A percentile compares a stretch with the other conserved stretches of the same genome.
phyloP scores from a whole-genome alignment of 2,329 filamentous ascomycete species.

The Nannizzia gypsea region DNA sequence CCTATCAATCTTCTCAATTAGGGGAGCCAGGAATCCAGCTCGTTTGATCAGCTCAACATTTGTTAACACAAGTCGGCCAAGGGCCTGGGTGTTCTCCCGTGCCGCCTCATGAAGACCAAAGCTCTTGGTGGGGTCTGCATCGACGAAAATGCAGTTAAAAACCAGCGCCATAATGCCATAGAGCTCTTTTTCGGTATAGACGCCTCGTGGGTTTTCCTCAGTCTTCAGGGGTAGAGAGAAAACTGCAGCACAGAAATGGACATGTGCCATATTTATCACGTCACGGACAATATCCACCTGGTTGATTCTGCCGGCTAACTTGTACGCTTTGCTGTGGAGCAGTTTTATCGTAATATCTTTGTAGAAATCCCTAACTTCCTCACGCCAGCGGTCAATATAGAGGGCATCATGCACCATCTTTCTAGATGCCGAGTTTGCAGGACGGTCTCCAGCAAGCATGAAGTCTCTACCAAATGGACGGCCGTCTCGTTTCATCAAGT shows the following conservation, averaged over 20 bases:
- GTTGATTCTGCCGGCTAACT: slow-evolving; percentile 29
- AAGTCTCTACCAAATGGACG: slow-evolving; percentile 16
- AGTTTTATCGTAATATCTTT: slow-evolving; percentile 14
- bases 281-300: slow-evolving; percentile 20
- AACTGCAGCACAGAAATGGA: slow-evolving; percentile 18
- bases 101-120: slow-evolving; percentile 37
- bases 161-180: slow-evolving; percentile 39
- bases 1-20: slow-evolving; percentile 22
- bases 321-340: slow-evolving; percentile 29
- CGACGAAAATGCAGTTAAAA: slow-evolving; percentile 38
- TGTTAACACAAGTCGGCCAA: slow-evolving; percentile 31
- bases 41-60: slow-evolving; percentile 30
- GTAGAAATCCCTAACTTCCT: slow-evolving; percentile 14
- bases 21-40: slow-evolving; percentile 20
- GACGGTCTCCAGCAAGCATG: slow-evolving; percentile 18
- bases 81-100: slow-evolving; percentile 27
- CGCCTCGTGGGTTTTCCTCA: slow-evolving; percentile 17
- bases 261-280: slow-evolving; percentile 18
- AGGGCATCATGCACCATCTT: slow-evolving; percentile 15
- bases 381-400: slow-evolving; percentile 13
- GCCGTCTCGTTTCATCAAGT: slow-evolving; percentile 13
- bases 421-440: slow-evolving; percentile 13
- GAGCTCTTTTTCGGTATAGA: slow-evolving; percentile 44
- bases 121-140: slow-evolving; percentile 37
- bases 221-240: slow-evolving; percentile 20